Evolutionary conservation across 331 rosid genomes (phyloP), one percentile per base, ranked within the genome.

Genomic region (Malus hybrid): DNA sequence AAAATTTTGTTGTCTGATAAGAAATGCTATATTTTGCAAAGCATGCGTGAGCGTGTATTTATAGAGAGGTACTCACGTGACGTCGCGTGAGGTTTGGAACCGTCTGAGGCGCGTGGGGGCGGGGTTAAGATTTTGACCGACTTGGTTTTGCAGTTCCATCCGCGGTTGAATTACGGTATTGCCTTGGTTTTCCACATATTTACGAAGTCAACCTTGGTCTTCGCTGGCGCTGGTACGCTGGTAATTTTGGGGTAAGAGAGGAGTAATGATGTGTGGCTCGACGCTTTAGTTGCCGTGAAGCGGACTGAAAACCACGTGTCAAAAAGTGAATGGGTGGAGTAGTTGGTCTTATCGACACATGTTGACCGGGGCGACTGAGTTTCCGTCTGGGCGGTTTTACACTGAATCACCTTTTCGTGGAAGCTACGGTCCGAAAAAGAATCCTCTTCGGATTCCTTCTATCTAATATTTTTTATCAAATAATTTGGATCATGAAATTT

Each of bases 401-500:
- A 14, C 18, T 1, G 22, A 42, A 36, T 6, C 68, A 59, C 28
- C 34, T 46, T 15, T 28, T 11, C 19, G 13, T 32, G 9, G 12
- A 50, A 24, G 52, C 31, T 19, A 11, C 19, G 9, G 44, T 1
- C 44, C 0, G 42, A 3, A 34, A 28, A 7, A 0, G 3, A 1
- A 36, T 34, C 0, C 3, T 7, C 2, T 34, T 2, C 39, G 0
- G 1, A 34, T 7, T 0, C 0, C 0, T 36, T 36, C 3, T 3
- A 0, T 2, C 3, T 36, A 36, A 7, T 33, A 0, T 1, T 6
- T 6, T 1, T 33, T 6, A 6, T 33, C 7, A 6, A 33, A 33
- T 1, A 36, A 36, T 36, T 0, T 36, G 0, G 0, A 7, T 0
- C 0, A 7, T 36, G 4, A 36, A 36, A 36, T 36, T 2, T 36